These are phyloP conservation scores for Epipyxis sp. DNA, from an alignment of 108 stramenopile genomes.

Conservation along the genomic window DNA sequence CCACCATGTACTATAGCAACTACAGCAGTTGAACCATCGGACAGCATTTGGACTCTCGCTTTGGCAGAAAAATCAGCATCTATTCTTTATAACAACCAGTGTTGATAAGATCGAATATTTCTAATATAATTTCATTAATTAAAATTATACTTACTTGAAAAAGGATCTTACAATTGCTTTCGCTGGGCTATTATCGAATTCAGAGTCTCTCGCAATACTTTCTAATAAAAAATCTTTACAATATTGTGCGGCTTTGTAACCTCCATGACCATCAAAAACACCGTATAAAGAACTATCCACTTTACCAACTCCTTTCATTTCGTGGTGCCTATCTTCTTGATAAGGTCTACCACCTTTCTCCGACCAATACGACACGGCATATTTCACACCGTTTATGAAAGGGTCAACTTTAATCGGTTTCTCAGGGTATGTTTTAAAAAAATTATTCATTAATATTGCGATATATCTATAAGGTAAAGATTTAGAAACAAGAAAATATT, in stretches of 20 bases:
- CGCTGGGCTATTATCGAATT: neutral
- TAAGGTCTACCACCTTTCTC: slow-evolving; percentile 21
- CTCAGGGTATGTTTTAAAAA: neutral
- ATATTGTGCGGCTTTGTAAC: slow-evolving; percentile 14
- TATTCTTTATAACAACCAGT: slow-evolving; percentile 7
- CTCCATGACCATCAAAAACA: slow-evolving; percentile 36
- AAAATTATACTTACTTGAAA: slow-evolving; percentile 19
- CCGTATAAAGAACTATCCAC: slow-evolving; percentile 23
- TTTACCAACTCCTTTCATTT: neutral
- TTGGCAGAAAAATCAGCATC: slow-evolving; percentile 19
- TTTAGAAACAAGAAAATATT: too few relatives aligned
- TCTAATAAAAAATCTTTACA: neutral
- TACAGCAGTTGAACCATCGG: slow-evolving; percentile 27
- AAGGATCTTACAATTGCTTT: neutral
- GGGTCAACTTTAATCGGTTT: neutral
- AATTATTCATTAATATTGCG: slow-evolving; percentile 11
- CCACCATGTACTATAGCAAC: neutral
- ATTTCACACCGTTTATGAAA: slow-evolving; percentile 28
- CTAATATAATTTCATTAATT: too few relatives aligned
- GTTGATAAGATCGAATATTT: too few relatives aligned
- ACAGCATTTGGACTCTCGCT: neutral
- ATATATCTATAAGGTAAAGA: too few relatives aligned
- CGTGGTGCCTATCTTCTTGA: slow-evolving; percentile 23
- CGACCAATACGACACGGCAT: slow-evolving; percentile 29
- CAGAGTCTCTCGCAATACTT: neutral